These are phyloP conservation scores for Cyberlindnera lachancei DNA, from an alignment of 805 yeast species.

Conservation along the genomic window DNA sequence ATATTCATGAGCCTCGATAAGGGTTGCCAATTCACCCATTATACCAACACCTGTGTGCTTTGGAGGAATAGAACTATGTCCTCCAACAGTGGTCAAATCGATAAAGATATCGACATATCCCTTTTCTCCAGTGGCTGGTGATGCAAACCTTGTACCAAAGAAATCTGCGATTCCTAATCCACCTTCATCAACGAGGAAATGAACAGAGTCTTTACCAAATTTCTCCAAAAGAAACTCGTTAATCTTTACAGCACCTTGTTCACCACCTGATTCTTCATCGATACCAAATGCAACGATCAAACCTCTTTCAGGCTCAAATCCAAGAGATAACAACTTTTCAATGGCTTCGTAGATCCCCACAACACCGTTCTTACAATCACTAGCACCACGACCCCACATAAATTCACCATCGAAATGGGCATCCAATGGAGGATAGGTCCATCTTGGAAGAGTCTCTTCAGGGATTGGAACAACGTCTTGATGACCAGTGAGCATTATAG, in stretches of 20 bases:
- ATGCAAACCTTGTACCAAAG: constrained; percentile 24
- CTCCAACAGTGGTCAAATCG: constrained; percentile 56
- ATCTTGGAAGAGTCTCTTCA: constrained; percentile 43
- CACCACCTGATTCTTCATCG: constrained; percentile 56
- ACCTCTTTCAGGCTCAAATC: constrained; percentile 55
- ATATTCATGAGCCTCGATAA: constrained; percentile 49
- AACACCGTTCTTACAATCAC: constrained; percentile 67
- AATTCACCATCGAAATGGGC: constrained; percentile 60
- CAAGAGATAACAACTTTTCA: constrained; percentile 44
- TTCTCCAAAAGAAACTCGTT: no score
- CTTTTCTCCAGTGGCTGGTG: constrained; percentile 51
- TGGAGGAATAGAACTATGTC: constrained; percentile 75
- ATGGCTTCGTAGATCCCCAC: constrained; percentile 59
- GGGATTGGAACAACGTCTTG: constrained; percentile 82
- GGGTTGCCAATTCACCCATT: constrained; percentile 34
- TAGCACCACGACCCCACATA: constrained; percentile 72
- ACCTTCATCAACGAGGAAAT: constrained; percentile 79
- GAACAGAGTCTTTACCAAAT: no score
- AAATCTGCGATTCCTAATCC: constrained; percentile 23
- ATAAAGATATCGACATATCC: constrained; percentile 49
- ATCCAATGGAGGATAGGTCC: constrained; percentile 64
- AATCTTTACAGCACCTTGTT: no score
- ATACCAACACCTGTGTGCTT: constrained; percentile 45
- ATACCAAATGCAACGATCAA: constrained; percentile 63
- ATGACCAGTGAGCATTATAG: constrained; percentile 68